These are phyloP conservation scores for Melampsora abietis-canadensis DNA, from an alignment of 1,284 basidiomycete genomes.

Conservation along the genomic window DNA sequence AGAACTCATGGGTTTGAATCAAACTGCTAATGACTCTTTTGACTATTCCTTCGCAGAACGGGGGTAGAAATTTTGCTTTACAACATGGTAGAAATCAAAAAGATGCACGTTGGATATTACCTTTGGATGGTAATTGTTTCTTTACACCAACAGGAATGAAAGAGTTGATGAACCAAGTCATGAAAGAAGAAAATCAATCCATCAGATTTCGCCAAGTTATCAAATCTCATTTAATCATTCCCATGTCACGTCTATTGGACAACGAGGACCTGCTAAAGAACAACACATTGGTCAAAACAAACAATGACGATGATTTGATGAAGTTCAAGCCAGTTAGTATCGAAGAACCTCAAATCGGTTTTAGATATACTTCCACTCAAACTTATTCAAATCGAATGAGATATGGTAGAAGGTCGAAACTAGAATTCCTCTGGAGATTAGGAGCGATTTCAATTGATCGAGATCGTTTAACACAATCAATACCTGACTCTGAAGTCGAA, in stretches of 20 bases:
- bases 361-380: constrained; percentile 51
- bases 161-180: constrained; percentile 48
- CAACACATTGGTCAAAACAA: constrained; percentile 44
- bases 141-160: constrained; percentile 50
- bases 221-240: constrained; percentile 49
- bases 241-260: constrained; percentile 51
- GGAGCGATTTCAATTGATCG: constrained; percentile 51
- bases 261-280: constrained; percentile 47
- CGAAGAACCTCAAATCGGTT: constrained; percentile 53
- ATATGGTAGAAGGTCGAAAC: constrained; percentile 51
- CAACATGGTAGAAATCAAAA: constrained; percentile 49
- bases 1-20: background rate
- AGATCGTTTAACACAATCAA: constrained; percentile 47
- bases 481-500: constrained; percentile 49
- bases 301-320: constrained; percentile 42
- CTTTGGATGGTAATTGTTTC: constrained; percentile 53
- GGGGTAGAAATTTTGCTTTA: constrained; percentile 52
- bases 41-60: constrained; percentile 48
- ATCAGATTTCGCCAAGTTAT: constrained; percentile 34
- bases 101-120: constrained; percentile 51
- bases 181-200: constrained; percentile 45
- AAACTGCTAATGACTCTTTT: background rate
- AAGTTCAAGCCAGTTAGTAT: constrained; percentile 46
- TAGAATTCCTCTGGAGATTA: constrained; percentile 52
- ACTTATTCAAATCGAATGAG: constrained; percentile 51